Evolutionary conservation across 495 filamentous ascomycete genomes (phyloP).

Genomic region (Diplogelasinospora grovesii): DNA sequence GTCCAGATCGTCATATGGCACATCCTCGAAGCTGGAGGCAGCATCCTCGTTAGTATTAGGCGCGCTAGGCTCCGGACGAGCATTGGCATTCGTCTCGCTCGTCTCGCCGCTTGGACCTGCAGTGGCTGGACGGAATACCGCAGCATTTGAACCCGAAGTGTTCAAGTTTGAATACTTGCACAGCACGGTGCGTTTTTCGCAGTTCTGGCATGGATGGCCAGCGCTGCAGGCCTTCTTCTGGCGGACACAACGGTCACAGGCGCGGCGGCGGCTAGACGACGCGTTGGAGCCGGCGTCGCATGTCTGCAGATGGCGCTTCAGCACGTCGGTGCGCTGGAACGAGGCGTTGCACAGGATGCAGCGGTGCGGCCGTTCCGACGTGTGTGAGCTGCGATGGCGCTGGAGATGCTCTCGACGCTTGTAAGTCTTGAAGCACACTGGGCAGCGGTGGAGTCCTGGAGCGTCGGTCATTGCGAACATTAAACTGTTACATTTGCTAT

Average conservation of each 20-base stretch:
- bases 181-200: conserved; percentile 15
- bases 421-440: conserved; percentile 28
- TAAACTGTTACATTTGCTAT: too few species aligned
- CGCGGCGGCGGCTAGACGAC: conserved; percentile 17
- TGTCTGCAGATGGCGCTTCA: conserved; percentile 27
- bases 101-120: neutral
- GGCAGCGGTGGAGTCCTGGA: conserved; percentile 21
- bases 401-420: conserved; percentile 27
- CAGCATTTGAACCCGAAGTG: neutral
- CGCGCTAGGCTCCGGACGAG: too few species aligned
- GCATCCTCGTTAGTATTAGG: too few species aligned
- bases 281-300: conserved; percentile 17
- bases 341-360: conserved; percentile 23
- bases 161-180: conserved; percentile 18
- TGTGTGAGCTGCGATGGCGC: conserved; percentile 24
- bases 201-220: conserved; percentile 23
- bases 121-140: neutral
- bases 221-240: conserved; percentile 30
- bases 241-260: conserved; percentile 27
- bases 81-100: neutral
- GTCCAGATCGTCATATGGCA: conserved; percentile 13
- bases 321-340: conserved; percentile 26
- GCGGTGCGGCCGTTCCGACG: conserved; percentile 21
- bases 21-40: conserved; percentile 3
- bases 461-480: conserved; percentile 20